Evolutionary conservation across 805 yeast genomes (phyloP).

Genomic region (Priceomyces fermenticarens): DNA sequence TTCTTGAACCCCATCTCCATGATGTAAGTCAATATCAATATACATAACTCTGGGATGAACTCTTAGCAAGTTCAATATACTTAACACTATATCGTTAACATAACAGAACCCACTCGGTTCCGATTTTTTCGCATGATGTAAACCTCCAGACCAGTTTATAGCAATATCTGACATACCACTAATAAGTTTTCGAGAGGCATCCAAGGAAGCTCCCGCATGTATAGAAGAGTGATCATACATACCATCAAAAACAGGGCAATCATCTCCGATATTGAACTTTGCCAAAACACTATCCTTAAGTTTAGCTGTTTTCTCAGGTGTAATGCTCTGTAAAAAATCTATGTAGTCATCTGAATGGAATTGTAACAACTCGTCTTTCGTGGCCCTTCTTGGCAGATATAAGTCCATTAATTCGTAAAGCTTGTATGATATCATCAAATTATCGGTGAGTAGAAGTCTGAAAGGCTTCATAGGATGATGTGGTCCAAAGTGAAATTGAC

Average conservation of each 20-base stretch:
- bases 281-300: constrained; percentile 56
- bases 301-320: constrained; percentile 69
- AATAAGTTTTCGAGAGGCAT: constrained; percentile 83
- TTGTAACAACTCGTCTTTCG: constrained; percentile 70
- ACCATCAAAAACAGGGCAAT: constrained; percentile 94
- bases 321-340: constrained; percentile 67
- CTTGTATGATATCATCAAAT: constrained; percentile 79
- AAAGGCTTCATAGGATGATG: constrained; percentile 99
- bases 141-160: constrained; percentile 94
- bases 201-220: constrained; percentile 91
- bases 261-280: constrained; percentile 86
- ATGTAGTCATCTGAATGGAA: constrained; percentile 89
- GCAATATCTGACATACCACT: constrained; percentile 91
- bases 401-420: constrained; percentile 88
- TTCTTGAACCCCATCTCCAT: constrained; percentile 98
- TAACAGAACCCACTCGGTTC: constrained; percentile 97
- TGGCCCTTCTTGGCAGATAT: constrained; percentile 79
- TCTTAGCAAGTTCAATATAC: constrained; percentile 77
- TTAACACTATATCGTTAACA: constrained; percentile 88
- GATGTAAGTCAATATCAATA: constrained; percentile 93
- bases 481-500: constrained; percentile 85
- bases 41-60: constrained; percentile 91
- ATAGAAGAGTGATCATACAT: constrained; percentile 85
- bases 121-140: constrained; percentile 92
- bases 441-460: constrained; percentile 90